Conservation (phyloP, 257 asterid species). For the Euphrasia confusa region DNA sequence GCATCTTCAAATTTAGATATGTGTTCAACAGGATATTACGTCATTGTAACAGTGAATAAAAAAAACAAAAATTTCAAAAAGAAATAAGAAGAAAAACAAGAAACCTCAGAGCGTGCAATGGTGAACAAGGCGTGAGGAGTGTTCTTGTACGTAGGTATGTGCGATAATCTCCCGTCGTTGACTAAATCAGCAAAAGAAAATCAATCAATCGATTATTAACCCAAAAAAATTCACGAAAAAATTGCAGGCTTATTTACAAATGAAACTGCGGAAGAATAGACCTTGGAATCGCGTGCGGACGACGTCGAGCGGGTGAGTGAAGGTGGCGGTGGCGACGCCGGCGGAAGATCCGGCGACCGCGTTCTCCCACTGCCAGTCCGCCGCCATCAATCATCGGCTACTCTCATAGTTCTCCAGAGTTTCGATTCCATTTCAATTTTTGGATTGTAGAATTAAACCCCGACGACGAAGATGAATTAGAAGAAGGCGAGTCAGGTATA, state of each 20-base stretch:
- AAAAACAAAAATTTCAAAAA: neutral
- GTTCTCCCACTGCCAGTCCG: conserved; percentile 89
- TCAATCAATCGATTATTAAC: conserved; percentile 10
- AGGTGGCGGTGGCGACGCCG: conserved; percentile 78
- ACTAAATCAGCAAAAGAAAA: conserved; percentile 33
- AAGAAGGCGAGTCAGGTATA: conserved; percentile 25
- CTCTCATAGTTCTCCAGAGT: conserved; percentile 4
- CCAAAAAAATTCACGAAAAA: neutral
- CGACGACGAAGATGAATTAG: conserved; percentile 42
- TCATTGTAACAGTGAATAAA: too few species aligned
- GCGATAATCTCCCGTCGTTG: conserved; percentile 65
- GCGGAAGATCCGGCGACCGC: conserved; percentile 91
- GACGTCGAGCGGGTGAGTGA: conserved; percentile 92
- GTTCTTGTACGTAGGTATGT: conserved; percentile 63
- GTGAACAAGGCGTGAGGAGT: conserved; percentile 87
- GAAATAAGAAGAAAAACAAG: conserved; percentile 19
- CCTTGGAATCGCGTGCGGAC: conserved; percentile 96
- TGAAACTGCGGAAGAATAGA: conserved; percentile 13
- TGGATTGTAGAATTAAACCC: neutral
- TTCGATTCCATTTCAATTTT: conserved; percentile 10
- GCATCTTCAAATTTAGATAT: too few species aligned
- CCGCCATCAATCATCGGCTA: conserved; percentile 48
- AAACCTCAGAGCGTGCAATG: conserved; percentile 92
- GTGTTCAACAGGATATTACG: too few species aligned
- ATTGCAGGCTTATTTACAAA: conserved; percentile 17